phyloP scores from a whole-genome alignment of 129 eudicot species.

The Chrysanthemum makinoi region DNA sequence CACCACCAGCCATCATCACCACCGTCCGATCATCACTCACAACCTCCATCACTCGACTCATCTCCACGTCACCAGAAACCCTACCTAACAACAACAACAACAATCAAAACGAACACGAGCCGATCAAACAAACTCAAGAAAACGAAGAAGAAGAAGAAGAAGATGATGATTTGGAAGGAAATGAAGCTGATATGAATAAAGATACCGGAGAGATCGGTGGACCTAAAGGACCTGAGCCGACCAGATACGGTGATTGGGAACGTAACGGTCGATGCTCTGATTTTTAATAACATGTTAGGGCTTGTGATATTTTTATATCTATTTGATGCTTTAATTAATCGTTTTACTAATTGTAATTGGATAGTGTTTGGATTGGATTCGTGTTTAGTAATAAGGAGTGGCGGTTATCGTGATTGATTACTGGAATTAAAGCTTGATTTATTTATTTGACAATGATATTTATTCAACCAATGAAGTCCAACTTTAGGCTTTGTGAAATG shows the following conservation, averaged over 20 bases:
- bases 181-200: slow-evolving; percentile 45
- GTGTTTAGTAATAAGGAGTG: too few relatives aligned
- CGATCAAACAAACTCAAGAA: slow-evolving; percentile 12
- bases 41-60: slow-evolving; percentile 39
- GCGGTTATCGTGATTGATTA: too few relatives aligned
- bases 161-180: slow-evolving; percentile 13
- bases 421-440: too few relatives aligned
- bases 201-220: slow-evolving; percentile 88
- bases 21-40: slow-evolving; percentile 29
- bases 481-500: too few relatives aligned
- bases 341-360: too few relatives aligned
- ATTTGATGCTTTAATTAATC: too few relatives aligned
- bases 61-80: slow-evolving; percentile 40
- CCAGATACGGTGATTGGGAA: slow-evolving; percentile 95
- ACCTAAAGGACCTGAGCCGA: slow-evolving; percentile 87
- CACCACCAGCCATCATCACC: slow-evolving; percentile 26
- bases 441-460: too few relatives aligned
- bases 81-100: slow-evolving; percentile 21
- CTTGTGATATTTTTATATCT: too few relatives aligned
- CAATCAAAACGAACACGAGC: slow-evolving; percentile 28
- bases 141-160: slow-evolving; percentile 34
- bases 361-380: too few relatives aligned
- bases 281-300: slow-evolving; percentile 43
- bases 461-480: too few relatives aligned
- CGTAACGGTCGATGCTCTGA: slow-evolving; percentile 88